phyloP scores from a whole-genome alignment of 2,329 filamentous ascomycete species.

The Scleromitrula shiraiana region DNA sequence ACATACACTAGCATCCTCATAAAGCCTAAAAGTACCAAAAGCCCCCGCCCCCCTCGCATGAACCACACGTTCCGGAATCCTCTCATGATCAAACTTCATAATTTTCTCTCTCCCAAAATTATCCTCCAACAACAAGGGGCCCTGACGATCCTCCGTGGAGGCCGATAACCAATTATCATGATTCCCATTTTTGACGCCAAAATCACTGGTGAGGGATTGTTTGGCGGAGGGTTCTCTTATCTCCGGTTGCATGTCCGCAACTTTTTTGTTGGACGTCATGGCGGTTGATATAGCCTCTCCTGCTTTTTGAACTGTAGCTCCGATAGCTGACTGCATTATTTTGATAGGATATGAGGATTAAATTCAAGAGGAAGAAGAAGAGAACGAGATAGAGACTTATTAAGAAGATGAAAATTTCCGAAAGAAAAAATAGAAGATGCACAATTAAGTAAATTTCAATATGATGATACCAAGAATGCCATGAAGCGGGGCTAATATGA shows the following conservation, averaged over 20 bases:
- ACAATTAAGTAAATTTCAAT: too few relatives aligned
- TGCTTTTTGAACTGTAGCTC: conserved; percentile 15
- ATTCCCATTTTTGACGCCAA: conserved; percentile 63
- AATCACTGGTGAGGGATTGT: conserved; percentile 65
- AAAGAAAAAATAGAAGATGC: too few relatives aligned
- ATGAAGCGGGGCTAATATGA: too few relatives aligned
- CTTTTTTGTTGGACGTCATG: conserved; percentile 25
- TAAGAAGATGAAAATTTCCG: too few relatives aligned
- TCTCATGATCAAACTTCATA: conserved; percentile 68
- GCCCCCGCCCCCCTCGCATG: conserved; percentile 51
- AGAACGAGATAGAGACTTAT: background rate
- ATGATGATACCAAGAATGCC: too few relatives aligned
- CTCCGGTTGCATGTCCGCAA: conserved; percentile 28
- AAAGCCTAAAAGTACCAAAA: conserved; percentile 59
- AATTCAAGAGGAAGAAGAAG: background rate
- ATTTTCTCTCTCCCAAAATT: conserved; percentile 66
- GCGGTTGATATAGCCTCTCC: conserved; percentile 17
- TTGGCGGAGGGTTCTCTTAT: conserved; percentile 51
- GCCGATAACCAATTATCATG: conserved; percentile 73
- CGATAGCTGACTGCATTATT: conserved; percentile 7
- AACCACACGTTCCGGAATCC: conserved; percentile 54
- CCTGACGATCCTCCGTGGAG: conserved; percentile 52
- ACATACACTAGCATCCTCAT: conserved; percentile 46
- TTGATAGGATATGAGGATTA: background rate
- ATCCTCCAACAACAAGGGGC: conserved; percentile 65